Conservation (phyloP, 1,139 yeast genomes). For the Debaryomyces nepalensis region DNA sequence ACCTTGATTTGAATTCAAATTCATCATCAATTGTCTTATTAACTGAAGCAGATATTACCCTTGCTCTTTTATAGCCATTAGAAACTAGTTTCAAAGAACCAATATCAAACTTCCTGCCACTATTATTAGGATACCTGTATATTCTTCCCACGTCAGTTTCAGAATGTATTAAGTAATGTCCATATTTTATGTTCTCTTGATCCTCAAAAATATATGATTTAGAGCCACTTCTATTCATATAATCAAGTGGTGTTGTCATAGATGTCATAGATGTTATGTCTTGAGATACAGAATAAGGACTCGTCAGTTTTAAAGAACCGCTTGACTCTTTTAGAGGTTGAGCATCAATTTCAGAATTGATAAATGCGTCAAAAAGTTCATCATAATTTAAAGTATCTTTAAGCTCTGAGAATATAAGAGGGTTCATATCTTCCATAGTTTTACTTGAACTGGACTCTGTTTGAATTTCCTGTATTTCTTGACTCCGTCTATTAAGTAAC, state of each 20-base stretch:
- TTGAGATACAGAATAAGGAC: constrained; percentile 2
- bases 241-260: not conserved
- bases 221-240: not conserved
- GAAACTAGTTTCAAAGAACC: constrained; percentile 12
- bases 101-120: constrained; percentile 7
- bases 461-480: not conserved
- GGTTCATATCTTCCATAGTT: not conserved
- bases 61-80: constrained; percentile 15
- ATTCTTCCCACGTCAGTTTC: constrained; percentile 13
- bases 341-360: constrained; percentile 6
- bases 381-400: constrained; percentile 4
- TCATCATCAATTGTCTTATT: constrained; percentile 25
- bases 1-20: constrained; percentile 16
- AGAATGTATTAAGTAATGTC: not conserved
- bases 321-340: not conserved
- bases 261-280: constrained; percentile 8
- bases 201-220: constrained; percentile 1
- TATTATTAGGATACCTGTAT: constrained; percentile 13
- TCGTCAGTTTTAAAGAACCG: constrained; percentile 1
- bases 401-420: not conserved
- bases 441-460: not conserved
- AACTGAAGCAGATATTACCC: constrained; percentile 22
- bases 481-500: not conserved
- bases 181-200: not conserved
- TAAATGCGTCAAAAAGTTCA: constrained; percentile 10